Base-by-base conservation (phyloP, 306 rosid species). In the Cicer cuneatum region DNA sequence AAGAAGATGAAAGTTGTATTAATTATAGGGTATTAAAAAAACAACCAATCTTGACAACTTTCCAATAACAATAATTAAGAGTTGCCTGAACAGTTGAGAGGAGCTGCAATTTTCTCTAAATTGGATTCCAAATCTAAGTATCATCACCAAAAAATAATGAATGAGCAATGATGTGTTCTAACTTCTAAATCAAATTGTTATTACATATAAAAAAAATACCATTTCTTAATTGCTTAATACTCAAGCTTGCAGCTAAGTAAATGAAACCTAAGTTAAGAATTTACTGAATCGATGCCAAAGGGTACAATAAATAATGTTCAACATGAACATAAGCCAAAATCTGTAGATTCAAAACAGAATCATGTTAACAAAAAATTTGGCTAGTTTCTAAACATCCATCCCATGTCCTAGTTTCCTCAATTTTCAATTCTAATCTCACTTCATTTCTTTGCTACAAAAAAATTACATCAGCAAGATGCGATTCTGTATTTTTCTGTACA, bases 401-500 rank as follows among this genome's bases (percentile, higher is more conserved):
- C 18, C 42, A 12, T 16, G 66, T 13, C 24, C 82, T 69, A 45
- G 49, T 19, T 66, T 66, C 81, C 85, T 43, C 71, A 70, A 80
- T 53, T 59, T 57, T 78, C 75, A 47, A 63, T 63, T 18, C 85
- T 75, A 73, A 54, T 67, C 78, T 73, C 69, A 79, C 72, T 72
- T 71, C 78, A 69, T 74, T 75, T 80, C 83, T 64, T 57, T 57
- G 82, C 85, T 83, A 63, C 71, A 83, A 86, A 84, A 84, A 83
- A 73, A 46, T 37, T 33, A 60, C 64, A 57, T 74, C 77, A 54
- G 73, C 80, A 72, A 66, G 51, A 19, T 73, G 80, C 41, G 71
- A 66, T 57, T 19, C 65, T 75, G 54, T 46, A 11, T 71, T 77
- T 80, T 71, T 73, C 83, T 88, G 91, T 89, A 89, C 91, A 90